Base-by-base conservation (phyloP, 148 eudicot genomes). In the Nepenthes gracilis region DNA sequence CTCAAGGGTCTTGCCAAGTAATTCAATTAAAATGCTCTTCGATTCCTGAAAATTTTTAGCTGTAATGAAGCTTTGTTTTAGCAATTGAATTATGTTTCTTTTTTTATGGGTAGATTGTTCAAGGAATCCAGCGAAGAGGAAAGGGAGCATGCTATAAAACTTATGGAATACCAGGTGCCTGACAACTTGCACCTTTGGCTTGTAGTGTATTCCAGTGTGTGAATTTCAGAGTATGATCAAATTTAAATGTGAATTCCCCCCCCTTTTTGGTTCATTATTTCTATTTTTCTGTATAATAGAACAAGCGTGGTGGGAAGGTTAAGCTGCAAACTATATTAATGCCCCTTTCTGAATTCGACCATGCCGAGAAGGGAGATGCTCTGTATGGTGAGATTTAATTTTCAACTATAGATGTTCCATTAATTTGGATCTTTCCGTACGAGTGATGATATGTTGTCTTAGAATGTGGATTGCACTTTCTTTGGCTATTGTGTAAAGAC, bases 281-380 rank as follows among this genome's bases (percentile, higher is more conserved):
- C 12, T 10, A 36, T 2, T 2, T 1, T 2, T 61, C 4, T 8
- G 23, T 47, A 11, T n/a, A 23, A 11, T 80, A 93, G 99, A 93
- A 93, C 84, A 93, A 75, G 70, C 82, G 99, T 48, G 96, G 99
- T 58, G 99, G 99, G 49, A 93, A 74, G 72, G 99, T 93, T 80
- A 88, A 81, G 74, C 64, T 93, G 73, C 91, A 82, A 62, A 79
- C 95, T 13, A 88, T 93, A 47, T 10, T 86, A 75, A 86, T 84
- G 96, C 95, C 96, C 1, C 70, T 78, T 35, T 84, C 96, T 36
- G 99, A 93, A 69, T 93, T 88, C 60, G 95, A 93, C 70, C 77
- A 93, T 72, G 79, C 73, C 35, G 99, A 93, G 68, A 93, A 88
- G 60, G 99, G 99, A 64, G 99, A 89, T 72, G 98, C 99, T 67